A percentile compares a stretch with the other conserved stretches of the same genome.
Conservation (phyloP, 192 early-diverging fungal genomes). For the Coemansia sp. region DNA sequence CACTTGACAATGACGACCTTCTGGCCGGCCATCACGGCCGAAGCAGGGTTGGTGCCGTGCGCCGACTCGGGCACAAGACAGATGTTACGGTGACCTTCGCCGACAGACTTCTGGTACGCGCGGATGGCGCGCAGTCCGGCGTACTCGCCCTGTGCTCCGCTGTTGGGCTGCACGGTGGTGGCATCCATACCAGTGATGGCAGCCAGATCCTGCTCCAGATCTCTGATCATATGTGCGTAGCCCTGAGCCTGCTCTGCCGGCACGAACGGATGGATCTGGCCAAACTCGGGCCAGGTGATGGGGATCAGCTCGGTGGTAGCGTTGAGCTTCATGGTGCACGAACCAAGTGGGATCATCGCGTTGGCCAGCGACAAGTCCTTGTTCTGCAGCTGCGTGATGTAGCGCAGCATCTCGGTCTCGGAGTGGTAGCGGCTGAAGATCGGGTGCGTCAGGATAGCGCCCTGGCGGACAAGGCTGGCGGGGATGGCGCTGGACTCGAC, state of each 20-base stretch:
- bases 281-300: conserved; percentile 98
- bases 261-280: conserved; percentile 94
- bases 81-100: conserved; percentile 83
- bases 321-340: conserved; percentile 99
- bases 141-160: conserved; percentile 99
- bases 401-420: conserved; percentile 98
- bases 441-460: conserved; percentile 81
- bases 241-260: conserved; percentile 93
- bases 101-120: conserved; percentile 86
- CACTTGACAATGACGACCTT: conserved; percentile 93
- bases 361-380: conserved; percentile 98
- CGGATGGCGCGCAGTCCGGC: conserved; percentile 93
- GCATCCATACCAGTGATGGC: conserved; percentile 94
- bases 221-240: conserved; percentile 84
- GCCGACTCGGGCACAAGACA: conserved; percentile 98
- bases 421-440: conserved; percentile 97
- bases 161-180: conserved; percentile 96
- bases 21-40: conserved; percentile 96
- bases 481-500: conserved; percentile 61
- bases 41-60: conserved; percentile 99
- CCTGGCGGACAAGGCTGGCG: conserved; percentile 68
- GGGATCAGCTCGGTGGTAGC: conserved; percentile 99
- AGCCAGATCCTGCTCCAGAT: conserved; percentile 85
- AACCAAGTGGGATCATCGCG: conserved; percentile 98
- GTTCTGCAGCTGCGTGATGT: conserved; percentile 91